Conservation (phyloP, 371 early-diverging fungal species). For the Mucor irregularis region DNA sequence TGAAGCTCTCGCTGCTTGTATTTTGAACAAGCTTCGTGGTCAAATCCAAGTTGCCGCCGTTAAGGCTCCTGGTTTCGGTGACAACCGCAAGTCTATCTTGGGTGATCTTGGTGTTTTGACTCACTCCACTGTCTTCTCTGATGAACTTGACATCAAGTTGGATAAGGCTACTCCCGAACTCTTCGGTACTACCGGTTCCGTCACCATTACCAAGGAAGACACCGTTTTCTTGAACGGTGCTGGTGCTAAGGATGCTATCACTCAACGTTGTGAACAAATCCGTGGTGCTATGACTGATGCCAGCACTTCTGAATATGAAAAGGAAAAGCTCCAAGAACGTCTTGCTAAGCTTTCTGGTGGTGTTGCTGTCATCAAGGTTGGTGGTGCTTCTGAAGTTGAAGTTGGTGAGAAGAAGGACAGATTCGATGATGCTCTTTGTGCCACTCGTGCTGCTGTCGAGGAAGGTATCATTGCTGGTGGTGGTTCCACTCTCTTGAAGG, state of each 20-base stretch:
- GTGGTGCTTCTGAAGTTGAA: slow-evolving; percentile 96
- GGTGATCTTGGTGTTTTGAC: slow-evolving; percentile 96
- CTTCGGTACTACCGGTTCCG: slow-evolving; percentile 86
- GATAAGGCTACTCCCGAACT: slow-evolving; percentile 91
- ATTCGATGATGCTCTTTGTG: slow-evolving; percentile 96
- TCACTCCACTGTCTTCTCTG: slow-evolving; percentile 92
- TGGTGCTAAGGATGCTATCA: slow-evolving; percentile 85
- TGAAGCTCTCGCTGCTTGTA: slow-evolving; percentile 97
- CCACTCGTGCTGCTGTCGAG: slow-evolving; percentile 98
- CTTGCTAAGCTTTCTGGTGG: slow-evolving; percentile 97
- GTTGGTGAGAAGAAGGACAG: slow-evolving; percentile 99
- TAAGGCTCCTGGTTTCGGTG: slow-evolving; percentile 99
- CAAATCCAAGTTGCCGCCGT: slow-evolving; percentile 95
- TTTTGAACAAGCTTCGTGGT: slow-evolving; percentile 98
- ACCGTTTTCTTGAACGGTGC: slow-evolving; percentile 95
- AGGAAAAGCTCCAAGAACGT: slow-evolving; percentile 98
- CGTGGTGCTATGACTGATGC: slow-evolving; percentile 83
- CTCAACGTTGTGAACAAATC: slow-evolving; percentile 95
- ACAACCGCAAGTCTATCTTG: slow-evolving; percentile 97
- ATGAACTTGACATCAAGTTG: slow-evolving; percentile 94
- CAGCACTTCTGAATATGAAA: slow-evolving; percentile 92
- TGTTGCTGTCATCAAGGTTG: slow-evolving; percentile 98
- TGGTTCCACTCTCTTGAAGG: slow-evolving; percentile 94
- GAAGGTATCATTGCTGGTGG: slow-evolving; percentile 98
- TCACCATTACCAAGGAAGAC: slow-evolving; percentile 97